Percentiles rank a stretch among this genome's conserved stretches.
phyloP scores from a whole-genome alignment of 2,329 filamentous ascomycete genomes.

The Xylariaceae sp. region DNA sequence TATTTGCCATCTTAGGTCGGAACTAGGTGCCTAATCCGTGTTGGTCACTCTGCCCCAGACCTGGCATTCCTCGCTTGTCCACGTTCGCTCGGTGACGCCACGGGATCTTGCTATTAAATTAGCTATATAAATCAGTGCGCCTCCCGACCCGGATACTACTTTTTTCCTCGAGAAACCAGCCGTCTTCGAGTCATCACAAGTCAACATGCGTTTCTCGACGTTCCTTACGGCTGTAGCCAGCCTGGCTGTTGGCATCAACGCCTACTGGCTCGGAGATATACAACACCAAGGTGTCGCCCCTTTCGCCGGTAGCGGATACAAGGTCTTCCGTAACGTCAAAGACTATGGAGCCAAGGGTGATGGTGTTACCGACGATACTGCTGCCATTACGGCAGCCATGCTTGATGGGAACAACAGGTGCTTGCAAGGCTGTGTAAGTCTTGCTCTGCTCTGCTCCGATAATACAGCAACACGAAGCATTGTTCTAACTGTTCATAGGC shows the following conservation, averaged over 20 bases:
- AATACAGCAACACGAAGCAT: not conserved
- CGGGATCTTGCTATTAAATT: conserved; percentile 13
- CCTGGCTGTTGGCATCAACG: conserved; percentile 29
- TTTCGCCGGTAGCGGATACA: conserved; percentile 37
- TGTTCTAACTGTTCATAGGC: conserved; percentile 26
- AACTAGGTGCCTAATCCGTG: conserved; percentile 10
- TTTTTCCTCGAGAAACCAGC: conserved; percentile 12
- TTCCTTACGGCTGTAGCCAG: conserved; percentile 29
- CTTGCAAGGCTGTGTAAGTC: conserved; percentile 38
- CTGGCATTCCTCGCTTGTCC: conserved; percentile 7
- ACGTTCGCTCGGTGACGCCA: conserved; percentile 11
- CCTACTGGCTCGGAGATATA: conserved; percentile 32
- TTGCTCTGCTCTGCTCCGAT: not conserved
- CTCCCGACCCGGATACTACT: conserved; percentile 17
- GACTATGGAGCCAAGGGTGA: conserved; percentile 44
- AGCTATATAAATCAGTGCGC: conserved; percentile 27
- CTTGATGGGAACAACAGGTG: conserved; percentile 38
- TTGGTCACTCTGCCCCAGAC: conserved; percentile 9
- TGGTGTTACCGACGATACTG: conserved; percentile 42
- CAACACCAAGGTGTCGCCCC: conserved; percentile 41
- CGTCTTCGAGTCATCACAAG: conserved; percentile 13
- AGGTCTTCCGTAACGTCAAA: conserved; percentile 45
- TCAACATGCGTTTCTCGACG: conserved; percentile 30
- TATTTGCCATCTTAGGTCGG: conserved; percentile 2
- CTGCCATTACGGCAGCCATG: conserved; percentile 42